Base-by-base conservation (phyloP, 2,329 filamentous ascomycete genomes). In the Diplodia sapinea region DNA sequence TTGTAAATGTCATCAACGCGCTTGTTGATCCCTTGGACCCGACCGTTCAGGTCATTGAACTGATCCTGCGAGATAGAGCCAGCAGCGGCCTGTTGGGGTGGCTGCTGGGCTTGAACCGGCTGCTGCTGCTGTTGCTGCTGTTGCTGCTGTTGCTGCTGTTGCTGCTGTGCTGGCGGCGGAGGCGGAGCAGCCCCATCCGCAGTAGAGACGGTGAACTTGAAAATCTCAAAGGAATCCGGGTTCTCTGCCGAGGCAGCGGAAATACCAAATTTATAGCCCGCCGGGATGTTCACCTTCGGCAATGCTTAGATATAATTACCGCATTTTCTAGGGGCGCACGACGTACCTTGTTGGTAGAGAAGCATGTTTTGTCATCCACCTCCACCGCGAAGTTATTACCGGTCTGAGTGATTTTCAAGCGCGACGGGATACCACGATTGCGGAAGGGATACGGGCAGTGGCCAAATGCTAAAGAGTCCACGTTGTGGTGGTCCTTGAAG, bases 201-300 rank as follows among this genome's bases (percentile, higher is more conserved):
- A 69, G 73, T 89, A 75, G 89, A 87, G 63, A 95, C 87, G 43
- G 91, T 85, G 76, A 98, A 86, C 77, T 94, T 96, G 84, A 94
- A 95, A 71, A 97, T 79, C 80, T 99, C 95, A 74, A 97, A 96
- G 5, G 93, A 96, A 80, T 99, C 95, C 0, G 95, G 93, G 73
- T 89, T 94, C 72, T 98, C 94, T 36, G 92, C 91, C 3, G 92
- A 94, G 17, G 92, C 91, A 51, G 94, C 95, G 13, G 91, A 93
- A 72, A 99, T 82, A 73, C 95, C 95, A 72, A 97, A 92, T 77
- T 87, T 86, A 82, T 98, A 96, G 72, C 92, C 92, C 1, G 85
- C 74, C 3, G 94, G 95, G 29, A 99, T 85, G 69, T 83, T 84
- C 74, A 98, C 85, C 83, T 92, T 69, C 7, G 13, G 2, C 11